phyloP scores from a whole-genome alignment of 2,329 filamentous ascomycete species.

The Coniochaeta prunicola region DNA sequence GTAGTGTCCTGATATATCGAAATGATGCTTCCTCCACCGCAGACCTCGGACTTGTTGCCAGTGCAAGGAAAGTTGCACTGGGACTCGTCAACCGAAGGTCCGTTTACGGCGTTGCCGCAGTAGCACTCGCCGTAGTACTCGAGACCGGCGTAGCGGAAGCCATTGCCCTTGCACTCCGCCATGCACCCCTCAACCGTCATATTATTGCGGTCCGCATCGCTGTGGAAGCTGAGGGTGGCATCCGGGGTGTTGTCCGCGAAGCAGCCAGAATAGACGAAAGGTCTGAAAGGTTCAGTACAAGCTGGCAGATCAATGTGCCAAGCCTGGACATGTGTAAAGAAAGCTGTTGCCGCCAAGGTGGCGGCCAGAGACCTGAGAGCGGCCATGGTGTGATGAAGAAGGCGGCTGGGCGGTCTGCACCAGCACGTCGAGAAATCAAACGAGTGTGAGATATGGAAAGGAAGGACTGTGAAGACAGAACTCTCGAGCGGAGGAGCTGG shows the following conservation, averaged over 20 bases:
- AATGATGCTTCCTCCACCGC: constrained; percentile 39
- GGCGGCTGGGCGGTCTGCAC: not conserved
- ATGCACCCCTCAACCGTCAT: constrained; percentile 43
- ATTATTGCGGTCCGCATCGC: constrained; percentile 24
- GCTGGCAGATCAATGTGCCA: constrained; percentile 36
- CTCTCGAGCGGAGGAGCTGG: not conserved
- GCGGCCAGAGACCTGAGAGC: constrained; percentile 24
- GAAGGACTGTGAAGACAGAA: not conserved
- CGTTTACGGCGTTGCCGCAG: constrained; percentile 42
- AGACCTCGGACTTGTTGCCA: constrained; percentile 34
- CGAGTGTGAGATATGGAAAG: not conserved
- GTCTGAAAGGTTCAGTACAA: constrained; percentile 36
- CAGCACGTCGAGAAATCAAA: not conserved
- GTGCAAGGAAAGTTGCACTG: constrained; percentile 52
- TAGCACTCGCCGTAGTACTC: constrained; percentile 47
- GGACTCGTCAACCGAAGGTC: constrained; percentile 41
- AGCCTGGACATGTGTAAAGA: constrained; percentile 29
- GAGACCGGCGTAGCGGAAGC: constrained; percentile 43
- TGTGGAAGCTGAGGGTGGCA: constrained; percentile 33
- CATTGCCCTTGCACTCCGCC: constrained; percentile 41
- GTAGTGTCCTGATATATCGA: constrained; percentile 43
- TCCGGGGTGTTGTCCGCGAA: constrained; percentile 27
- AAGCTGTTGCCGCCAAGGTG: constrained; percentile 28
- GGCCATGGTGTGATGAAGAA: constrained; percentile 21
- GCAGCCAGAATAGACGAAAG: constrained; percentile 42